Conservation (phyloP, 352 stramenopile genomes). For the Phytophthora quininea region DNA sequence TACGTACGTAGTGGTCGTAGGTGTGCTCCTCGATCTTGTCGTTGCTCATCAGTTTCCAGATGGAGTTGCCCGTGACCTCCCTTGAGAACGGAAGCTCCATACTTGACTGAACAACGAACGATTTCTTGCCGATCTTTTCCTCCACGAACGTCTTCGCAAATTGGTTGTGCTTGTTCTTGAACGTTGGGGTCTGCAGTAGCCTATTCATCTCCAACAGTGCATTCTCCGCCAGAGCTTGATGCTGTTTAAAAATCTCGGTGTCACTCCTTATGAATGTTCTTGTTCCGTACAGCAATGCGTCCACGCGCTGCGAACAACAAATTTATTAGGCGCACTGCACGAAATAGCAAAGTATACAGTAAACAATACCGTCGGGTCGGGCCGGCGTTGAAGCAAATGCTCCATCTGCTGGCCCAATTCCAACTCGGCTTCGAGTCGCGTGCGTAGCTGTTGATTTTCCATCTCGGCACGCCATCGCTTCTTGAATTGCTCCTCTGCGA, state of each 20-base stretch:
- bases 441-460: slow-evolving; percentile 28
- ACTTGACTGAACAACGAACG: no score
- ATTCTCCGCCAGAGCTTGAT: slow-evolving; percentile 13
- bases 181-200: no score
- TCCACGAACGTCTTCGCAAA: no score
- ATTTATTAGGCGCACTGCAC: neutral
- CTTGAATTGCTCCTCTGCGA: slow-evolving; percentile 21
- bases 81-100: no score
- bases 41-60: no score
- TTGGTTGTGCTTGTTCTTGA: no score
- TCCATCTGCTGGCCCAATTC: slow-evolving; percentile 9
- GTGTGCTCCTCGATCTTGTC: no score
- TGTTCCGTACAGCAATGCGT: slow-evolving; percentile 2
- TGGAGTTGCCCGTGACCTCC: no score
- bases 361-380: slow-evolving; percentile 5
- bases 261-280: neutral
- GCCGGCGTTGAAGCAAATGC: slow-evolving; percentile 14
- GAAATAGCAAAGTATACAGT: no score
- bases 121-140: no score
- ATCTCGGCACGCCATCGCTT: slow-evolving; percentile 10
- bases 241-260: slow-evolving; percentile 6
- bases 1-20: no score
- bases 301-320: neutral
- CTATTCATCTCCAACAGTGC: neutral
- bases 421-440: slow-evolving; percentile 10